phyloP scores from a whole-genome alignment of 2,329 filamentous ascomycete genomes.

The Drechslerella stenobrocha region DNA sequence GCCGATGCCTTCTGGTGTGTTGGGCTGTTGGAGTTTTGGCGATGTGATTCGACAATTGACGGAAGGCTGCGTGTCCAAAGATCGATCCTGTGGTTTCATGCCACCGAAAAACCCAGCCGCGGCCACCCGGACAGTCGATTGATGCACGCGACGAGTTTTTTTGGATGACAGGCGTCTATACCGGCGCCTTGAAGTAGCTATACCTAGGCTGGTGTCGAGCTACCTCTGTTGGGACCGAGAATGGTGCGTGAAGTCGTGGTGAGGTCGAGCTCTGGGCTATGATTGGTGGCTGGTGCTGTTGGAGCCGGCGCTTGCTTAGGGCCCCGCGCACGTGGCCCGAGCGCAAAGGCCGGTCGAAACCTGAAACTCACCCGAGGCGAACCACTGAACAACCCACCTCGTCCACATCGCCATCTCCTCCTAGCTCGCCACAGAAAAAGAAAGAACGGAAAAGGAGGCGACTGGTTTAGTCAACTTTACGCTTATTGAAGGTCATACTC shows the following conservation, averaged over 20 bases:
- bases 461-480: conserved; percentile 19
- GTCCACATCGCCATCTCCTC: background rate
- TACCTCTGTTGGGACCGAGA: too few species aligned
- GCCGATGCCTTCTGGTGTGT: too few species aligned
- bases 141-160: too few species aligned
- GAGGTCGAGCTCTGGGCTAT: too few species aligned
- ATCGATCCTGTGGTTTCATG: too few species aligned
- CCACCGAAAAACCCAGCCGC: too few species aligned
- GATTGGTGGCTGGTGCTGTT: too few species aligned
- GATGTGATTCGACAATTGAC: conserved; percentile 48
- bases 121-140: too few species aligned
- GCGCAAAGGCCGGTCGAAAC: conserved; percentile 8
- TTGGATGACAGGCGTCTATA: too few species aligned
- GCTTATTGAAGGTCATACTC: conserved; percentile 7
- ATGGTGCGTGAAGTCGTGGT: conserved; percentile 45
- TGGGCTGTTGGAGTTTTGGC: conserved; percentile 28
- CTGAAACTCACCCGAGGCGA: conserved; percentile 46
- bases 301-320: conserved; percentile 38
- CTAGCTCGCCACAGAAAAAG: background rate
- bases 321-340: conserved; percentile 25
- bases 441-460: conserved; percentile 7
- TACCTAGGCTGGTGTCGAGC: too few species aligned
- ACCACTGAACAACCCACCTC: conserved; percentile 4
- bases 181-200: too few species aligned
- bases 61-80: too few species aligned